Evolutionary conservation across 371 early-diverging fungal genomes (phyloP).

Genomic region (Apophysomyces elegans): DNA sequence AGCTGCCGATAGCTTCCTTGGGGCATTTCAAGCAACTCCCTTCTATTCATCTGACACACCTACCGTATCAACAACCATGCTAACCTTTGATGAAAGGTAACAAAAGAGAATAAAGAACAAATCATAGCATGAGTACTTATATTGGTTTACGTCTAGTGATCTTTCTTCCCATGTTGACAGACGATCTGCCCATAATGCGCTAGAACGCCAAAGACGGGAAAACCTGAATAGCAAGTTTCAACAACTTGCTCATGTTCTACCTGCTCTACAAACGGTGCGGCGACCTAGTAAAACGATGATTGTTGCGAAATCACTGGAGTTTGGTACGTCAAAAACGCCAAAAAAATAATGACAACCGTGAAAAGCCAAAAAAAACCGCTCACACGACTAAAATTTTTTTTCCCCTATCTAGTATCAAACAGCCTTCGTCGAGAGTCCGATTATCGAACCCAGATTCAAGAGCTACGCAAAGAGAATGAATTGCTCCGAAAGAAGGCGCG

Average conservation of each 20-base stretch:
- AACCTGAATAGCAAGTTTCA: conserved; percentile 76
- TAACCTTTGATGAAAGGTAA: conserved; percentile 7
- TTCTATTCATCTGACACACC: not conserved
- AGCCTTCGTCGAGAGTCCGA: conserved; percentile 28
- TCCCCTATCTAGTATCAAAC: conserved; percentile 24
- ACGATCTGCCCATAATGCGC: conserved; percentile 78
- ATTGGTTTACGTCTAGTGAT: conserved; percentile 12
- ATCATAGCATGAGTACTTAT: conserved; percentile 1
- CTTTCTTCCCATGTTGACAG: conserved; percentile 21
- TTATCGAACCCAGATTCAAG: conserved; percentile 30
- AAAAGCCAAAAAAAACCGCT: not conserved
- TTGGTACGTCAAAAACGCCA: conserved; percentile 32
- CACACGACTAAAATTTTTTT: conserved; percentile 1
- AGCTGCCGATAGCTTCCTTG: conserved; percentile 19
- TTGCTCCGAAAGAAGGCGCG: conserved; percentile 35
- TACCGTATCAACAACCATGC: not conserved
- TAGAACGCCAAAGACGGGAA: conserved; percentile 82
- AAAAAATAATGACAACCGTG: not conserved
- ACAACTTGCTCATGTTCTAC: conserved; percentile 77
- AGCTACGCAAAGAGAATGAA: conserved; percentile 38
- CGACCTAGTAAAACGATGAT: conserved; percentile 82
- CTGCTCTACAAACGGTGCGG: conserved; percentile 73
- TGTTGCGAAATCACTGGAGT: conserved; percentile 75
- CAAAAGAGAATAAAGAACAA: not conserved
- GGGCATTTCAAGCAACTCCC: conserved; percentile 15